phyloP scores from a whole-genome alignment of 2,329 filamentous ascomycete species.

The Phaeosphaeriaceae sp. region DNA sequence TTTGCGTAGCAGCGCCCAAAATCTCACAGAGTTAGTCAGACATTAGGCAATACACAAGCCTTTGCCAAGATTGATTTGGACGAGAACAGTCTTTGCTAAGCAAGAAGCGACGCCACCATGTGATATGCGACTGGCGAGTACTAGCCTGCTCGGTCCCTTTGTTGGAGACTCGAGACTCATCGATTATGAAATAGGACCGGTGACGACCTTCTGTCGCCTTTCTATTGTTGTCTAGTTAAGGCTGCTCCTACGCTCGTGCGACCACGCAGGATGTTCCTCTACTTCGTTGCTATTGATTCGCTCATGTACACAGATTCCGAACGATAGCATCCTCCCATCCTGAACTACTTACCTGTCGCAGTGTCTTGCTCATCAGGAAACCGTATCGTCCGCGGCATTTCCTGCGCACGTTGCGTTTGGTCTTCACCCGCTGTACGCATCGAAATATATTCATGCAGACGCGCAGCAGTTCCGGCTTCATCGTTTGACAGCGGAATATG shows the following conservation, averaged over 20 bases:
- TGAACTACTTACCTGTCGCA: background rate
- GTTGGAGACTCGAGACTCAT: no score
- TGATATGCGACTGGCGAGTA: background rate
- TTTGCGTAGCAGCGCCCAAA: no score
- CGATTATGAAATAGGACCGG: no score
- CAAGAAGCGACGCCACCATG: background rate
- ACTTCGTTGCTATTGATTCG: no score
- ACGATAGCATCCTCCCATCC: no score
- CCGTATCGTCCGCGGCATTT: slow-evolving; percentile 32
- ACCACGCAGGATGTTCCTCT: no score
- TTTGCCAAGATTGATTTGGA: slow-evolving; percentile 2
- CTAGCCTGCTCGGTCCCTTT: background rate
- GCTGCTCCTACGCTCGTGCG: no score
- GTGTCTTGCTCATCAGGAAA: slow-evolving; percentile 34
- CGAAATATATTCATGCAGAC: slow-evolving; percentile 7
- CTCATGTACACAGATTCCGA: no score
- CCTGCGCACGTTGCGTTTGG: slow-evolving; percentile 2
- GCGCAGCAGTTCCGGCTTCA: slow-evolving; percentile 11
- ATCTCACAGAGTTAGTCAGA: background rate
- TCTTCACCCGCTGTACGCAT: background rate
- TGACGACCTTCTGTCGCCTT: no score
- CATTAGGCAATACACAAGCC: slow-evolving; percentile 1
- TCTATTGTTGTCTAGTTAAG: no score
- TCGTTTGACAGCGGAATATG: slow-evolving; percentile 10
- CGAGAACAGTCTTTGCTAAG: slow-evolving; percentile 5